These are phyloP conservation scores for Hypoxylon sp. DNA, from an alignment of 2,329 filamentous ascomycete genomes.

Conservation along the genomic window DNA sequence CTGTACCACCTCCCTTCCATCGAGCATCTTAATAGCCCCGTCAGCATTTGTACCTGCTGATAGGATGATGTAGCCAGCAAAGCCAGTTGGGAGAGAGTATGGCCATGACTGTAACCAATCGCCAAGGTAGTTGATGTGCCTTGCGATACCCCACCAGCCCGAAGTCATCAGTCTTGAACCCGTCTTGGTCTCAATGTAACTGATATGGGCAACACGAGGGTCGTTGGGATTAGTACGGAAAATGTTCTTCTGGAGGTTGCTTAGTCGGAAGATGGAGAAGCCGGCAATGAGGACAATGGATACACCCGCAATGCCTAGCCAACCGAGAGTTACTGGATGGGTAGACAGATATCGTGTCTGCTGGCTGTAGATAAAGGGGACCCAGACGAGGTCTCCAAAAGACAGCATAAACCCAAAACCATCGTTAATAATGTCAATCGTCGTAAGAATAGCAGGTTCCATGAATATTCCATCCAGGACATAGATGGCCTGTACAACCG, in stretches of 20 bases:
- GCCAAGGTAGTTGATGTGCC: constrained; percentile 96
- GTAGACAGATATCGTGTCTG: constrained; percentile 88
- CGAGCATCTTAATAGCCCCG: constrained; percentile 69
- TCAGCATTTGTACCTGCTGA: constrained; percentile 66
- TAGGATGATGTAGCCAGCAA: constrained; percentile 84
- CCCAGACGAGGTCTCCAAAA: constrained; percentile 93
- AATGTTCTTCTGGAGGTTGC: constrained; percentile 94
- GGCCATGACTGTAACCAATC: constrained; percentile 97
- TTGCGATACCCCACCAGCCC: constrained; percentile 93
- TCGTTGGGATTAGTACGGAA: constrained; percentile 92
- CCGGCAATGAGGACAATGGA: constrained; percentile 77
- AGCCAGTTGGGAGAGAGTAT: constrained; percentile 87
- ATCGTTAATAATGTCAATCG: constrained; percentile 93
- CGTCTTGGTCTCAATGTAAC: constrained; percentile 86
- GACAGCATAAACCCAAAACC: constrained; percentile 96
- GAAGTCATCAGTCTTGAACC: constrained; percentile 86
- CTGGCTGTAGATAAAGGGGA: constrained; percentile 89
- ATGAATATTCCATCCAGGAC: constrained; percentile 88
- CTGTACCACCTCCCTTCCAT: constrained; percentile 76
- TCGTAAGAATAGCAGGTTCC: constrained; percentile 90
- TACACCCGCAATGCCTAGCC: constrained; percentile 74
- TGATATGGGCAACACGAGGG: constrained; percentile 82
- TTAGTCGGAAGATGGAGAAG: constrained; percentile 93
- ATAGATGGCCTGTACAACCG: constrained; percentile 84
- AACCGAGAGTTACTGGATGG: constrained; percentile 85